Base-by-base conservation (phyloP, 2,329 filamentous ascomycete species). In the Biscogniauxia marginata region DNA sequence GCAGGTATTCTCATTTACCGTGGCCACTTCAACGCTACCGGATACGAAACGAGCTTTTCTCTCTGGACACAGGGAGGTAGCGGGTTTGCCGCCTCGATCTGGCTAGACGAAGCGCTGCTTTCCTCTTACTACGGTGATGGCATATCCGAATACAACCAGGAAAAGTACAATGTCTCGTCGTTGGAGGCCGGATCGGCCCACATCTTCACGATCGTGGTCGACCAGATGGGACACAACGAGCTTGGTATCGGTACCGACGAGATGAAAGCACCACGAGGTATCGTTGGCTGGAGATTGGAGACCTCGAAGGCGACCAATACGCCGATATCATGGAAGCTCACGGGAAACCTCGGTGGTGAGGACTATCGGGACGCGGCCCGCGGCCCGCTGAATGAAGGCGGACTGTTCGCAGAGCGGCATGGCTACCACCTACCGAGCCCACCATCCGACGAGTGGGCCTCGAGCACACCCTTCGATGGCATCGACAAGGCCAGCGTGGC, bases 181-280 rank as follows among this genome's bases (percentile, higher is more conserved):
- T 75, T 90, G 1, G 65, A 69, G 0, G 68, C 77, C 0, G 85
- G 83, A 3, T 74, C 78, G 20, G 62, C 70, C 0, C 86, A 90
- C 66, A 77, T 87, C 5, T 69, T 93, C 61, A 92, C 89, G 0
- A 76, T 93, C 0, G 72, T 92, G 0, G 75, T 93, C 13, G 90
- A 93, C 70, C 87, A 87, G 69, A 90, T 86, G 74, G 89, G 89
- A 1, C 75, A 90, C 0, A 81, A 90, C 58, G 84, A 88, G 63
- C 84, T 63, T 43, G 49, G 80, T 1, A 79, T 85, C 1, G 86
- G 85, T 2, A 60, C 67, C 1, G 84, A 88, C 23, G 69, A 74
- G 5, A 88, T 87, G 79, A 89, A 89, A 76, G 73, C 76, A n/a
- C 83, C 80, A 0, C 84, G 82, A 24, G 87, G 82, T 34, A 84